Base-by-base conservation (phyloP, 257 asterid genomes). In the Solanum peruvianum region DNA sequence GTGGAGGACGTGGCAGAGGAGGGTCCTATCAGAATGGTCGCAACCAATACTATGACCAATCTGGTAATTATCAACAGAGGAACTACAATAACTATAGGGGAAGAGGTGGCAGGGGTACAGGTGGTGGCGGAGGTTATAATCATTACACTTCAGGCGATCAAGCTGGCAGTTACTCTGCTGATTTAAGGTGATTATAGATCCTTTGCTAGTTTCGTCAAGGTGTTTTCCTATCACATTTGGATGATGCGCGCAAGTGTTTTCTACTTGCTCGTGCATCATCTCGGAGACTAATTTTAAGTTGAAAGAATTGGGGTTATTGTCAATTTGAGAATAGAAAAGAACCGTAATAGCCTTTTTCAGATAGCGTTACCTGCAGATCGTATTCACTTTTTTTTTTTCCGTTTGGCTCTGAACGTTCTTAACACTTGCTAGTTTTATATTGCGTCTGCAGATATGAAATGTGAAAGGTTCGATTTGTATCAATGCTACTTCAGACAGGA, bases 41-140 rank as follows among this genome's bases (percentile, higher is more conserved):
- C 60, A 45, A 86, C 86, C 97, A 94, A 42, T 88, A 81, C 71
- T 91, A 92, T 11, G 98, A 95, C 75, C 98, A 94, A 85, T 88
- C 91, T 4, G 92, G 94, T 11, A 92, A 91, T 60, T 93, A 94
- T 86, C 85, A 92, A 82, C 93, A 88, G 18, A 89, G 97, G 89
- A 90, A 87, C 91, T 89, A 88, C 82, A 86, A 90, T 89, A 89
- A 90, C 82, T 90, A 82, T 89, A 88, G 98, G 91, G 95, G 96
- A 84, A 89, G 98, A 85, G 96, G 98, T 14, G 93, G 97, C 82
- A 91, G 97, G 88, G 97, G 97, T 87, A 89, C 91, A 89, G 90
- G 90, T 64, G 75, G 44, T 45, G 88, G 91, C 2, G 97, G 94
- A 33, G 90, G 88, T 85, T 87, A 90, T 78, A 87, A 78, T 75